phyloP scores from a whole-genome alignment of 768 basidiomycete species.

The Panaeolus cyanescens region DNA sequence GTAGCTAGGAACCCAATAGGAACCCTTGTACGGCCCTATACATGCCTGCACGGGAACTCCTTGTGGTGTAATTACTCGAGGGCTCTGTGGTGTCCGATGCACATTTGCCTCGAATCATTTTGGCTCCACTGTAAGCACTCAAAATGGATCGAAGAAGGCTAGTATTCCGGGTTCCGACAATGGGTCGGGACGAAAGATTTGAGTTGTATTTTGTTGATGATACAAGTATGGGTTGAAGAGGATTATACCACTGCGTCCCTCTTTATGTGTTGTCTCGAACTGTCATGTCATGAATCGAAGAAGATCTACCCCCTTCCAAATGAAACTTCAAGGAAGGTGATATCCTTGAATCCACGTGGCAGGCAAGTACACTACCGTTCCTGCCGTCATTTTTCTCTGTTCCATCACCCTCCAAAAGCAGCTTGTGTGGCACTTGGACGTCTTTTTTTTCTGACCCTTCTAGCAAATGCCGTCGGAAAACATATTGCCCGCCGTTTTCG shows the following conservation, averaged over 20 bases:
- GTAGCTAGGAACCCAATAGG: not conserved
- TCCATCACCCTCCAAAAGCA: not conserved
- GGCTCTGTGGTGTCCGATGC: not conserved
- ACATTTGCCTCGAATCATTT: not conserved
- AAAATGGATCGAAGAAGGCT: not conserved
- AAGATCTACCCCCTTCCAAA: not conserved
- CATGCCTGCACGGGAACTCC: not conserved
- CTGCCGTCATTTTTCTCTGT: not conserved
- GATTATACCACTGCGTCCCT: not conserved
- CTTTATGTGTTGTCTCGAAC: not conserved
- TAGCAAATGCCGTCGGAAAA: not conserved
- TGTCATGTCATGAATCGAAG: not conserved
- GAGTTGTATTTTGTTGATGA: not conserved
- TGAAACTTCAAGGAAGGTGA: not conserved
- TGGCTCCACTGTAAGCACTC: not conserved
- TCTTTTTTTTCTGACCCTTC: not conserved
- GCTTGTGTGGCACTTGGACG: not conserved
- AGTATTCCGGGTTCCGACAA: not conserved
- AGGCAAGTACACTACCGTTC: not conserved
- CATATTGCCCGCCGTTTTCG: not conserved
- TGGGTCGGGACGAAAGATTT: not conserved
- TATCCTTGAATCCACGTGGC: not conserved
- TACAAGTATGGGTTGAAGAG: not conserved
- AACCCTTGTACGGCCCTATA: not conserved
- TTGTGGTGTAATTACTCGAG: not conserved